Base-by-base conservation (phyloP, 164 flowering plant genomes). In the Nymphaea thermarum region DNA sequence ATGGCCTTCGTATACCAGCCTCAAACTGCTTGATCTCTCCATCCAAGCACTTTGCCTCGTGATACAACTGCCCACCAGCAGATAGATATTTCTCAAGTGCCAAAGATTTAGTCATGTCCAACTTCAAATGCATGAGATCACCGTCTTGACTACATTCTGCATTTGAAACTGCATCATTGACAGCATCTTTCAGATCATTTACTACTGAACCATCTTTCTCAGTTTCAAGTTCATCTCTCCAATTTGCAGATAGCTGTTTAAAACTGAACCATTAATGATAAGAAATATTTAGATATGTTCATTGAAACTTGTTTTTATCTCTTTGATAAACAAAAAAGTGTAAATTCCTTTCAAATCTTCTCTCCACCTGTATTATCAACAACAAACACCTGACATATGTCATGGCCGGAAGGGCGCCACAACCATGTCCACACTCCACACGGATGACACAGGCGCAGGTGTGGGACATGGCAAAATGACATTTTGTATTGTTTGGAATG, bases 21-120 rank as follows among this genome's bases (percentile, higher is more conserved):
- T 94, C 98, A 82, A 87, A 90, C 71, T 65, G 44, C 68, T 64
- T 55, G 71, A 91, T 77, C 78, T 80, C 78, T 67, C 74, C 80
- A 67, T 82, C 81, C 71, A 89, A 60, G 43, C 77, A 75, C 66
- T 81, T 72, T 62, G 97, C 79, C 72, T 77, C 77, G 71, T 75
- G 73, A 80, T 85, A 93, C 41, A 85, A 69, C 12, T 63, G 69
- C 71, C 87, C 87, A 66, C 96, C 96, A 67, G 77, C 70, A 15
- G 70, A 72, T 62, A 76, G 42, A 75, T 87, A 93, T 70, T 80
- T 87, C 64, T 82, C 69, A 75, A 93, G 73, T 53, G 83, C 83
- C 66, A 74, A 72, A 36, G 69, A 70, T 66, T 79, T 74, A 47
- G 55, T 61, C 25, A 70, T 53, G 64, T 75, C 80, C 69, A 55